A percentile compares a stretch with the other conserved stretches of the same genome.
Evolutionary conservation across 345 rosid species (phyloP).

Genomic region (Cardamine occulta): DNA sequence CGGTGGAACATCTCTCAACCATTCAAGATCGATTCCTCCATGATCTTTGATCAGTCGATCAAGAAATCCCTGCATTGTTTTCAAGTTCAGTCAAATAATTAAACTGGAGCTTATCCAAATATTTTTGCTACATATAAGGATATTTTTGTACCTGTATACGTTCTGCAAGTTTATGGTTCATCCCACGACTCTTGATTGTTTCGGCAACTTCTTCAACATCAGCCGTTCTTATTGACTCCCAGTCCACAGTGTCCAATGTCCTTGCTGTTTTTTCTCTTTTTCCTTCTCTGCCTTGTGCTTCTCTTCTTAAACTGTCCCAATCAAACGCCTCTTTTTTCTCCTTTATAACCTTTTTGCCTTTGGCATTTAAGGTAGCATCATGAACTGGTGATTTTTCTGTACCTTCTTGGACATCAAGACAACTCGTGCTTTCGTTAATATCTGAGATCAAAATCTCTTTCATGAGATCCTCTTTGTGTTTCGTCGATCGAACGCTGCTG

Average conservation of each 20-base stretch:
- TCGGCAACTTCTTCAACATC: constrained; percentile 65
- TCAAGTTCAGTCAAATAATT: constrained; percentile 27
- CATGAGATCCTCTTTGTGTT: constrained; percentile 41
- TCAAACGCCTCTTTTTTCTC: constrained; percentile 57
- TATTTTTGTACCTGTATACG: constrained; percentile 72
- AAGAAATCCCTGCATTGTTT: constrained; percentile 76
- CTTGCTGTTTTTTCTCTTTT: constrained; percentile 61
- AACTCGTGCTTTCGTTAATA: constrained; percentile 48
- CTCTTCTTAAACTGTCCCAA: constrained; percentile 86
- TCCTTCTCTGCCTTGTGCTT: constrained; percentile 50
- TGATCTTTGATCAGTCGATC: constrained; percentile 71
- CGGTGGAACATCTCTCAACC: constrained; percentile 95
- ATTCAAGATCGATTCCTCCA: constrained; percentile 83
- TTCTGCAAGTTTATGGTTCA: constrained; percentile 85
- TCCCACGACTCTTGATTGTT: constrained; percentile 85
- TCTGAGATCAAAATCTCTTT: constrained; percentile 45
- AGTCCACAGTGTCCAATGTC: constrained; percentile 83
- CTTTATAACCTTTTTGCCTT: constrained; percentile 55
- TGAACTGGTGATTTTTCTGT: constrained; percentile 45
- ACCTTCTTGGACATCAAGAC: constrained; percentile 41
- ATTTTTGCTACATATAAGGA: background rate
- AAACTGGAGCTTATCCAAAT: background rate
- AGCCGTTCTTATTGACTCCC: constrained; percentile 78
- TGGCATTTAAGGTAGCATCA: constrained; percentile 49
- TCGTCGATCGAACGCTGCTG: constrained; percentile 29